Conservation (phyloP, 2,329 filamentous ascomycete genomes). For the Alternaria conjuncta region DNA sequence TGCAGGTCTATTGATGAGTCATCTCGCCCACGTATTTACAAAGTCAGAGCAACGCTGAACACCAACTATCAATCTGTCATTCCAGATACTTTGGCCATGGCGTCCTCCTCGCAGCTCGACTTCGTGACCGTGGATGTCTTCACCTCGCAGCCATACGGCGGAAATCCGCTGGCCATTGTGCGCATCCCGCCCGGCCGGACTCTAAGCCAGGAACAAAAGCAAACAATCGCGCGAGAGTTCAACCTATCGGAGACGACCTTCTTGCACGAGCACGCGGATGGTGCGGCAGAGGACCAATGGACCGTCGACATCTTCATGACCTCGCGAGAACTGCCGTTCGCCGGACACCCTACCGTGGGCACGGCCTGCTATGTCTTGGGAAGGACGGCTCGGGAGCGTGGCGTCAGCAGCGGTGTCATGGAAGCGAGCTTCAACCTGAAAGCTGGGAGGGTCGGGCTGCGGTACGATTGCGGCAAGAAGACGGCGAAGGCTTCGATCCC, state of each 20-base stretch:
- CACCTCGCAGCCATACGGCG: constrained; percentile 55
- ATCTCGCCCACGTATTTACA: neutral
- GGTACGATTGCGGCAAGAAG: constrained; percentile 49
- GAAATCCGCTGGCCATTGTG: constrained; percentile 65
- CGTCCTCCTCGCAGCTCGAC: constrained; percentile 29
- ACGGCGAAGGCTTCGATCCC: constrained; percentile 69
- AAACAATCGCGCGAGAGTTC: constrained; percentile 62
- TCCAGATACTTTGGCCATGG: constrained; percentile 15
- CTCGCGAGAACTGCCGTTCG: constrained; percentile 61
- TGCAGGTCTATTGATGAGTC: constrained; percentile 12
- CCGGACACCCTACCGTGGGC: constrained; percentile 64
- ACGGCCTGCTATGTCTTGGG: constrained; percentile 58
- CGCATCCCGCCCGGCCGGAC: constrained; percentile 48
- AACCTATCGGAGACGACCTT: constrained; percentile 66
- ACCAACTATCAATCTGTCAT: neutral
- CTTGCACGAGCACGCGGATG: constrained; percentile 49
- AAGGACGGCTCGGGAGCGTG: constrained; percentile 30
- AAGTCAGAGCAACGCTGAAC: neutral
- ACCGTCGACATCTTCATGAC: constrained; percentile 63
- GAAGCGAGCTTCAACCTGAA: constrained; percentile 51
- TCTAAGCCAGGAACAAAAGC: constrained; percentile 58
- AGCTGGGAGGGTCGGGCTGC: constrained; percentile 53
- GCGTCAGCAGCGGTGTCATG: constrained; percentile 27
- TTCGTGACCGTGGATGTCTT: constrained; percentile 57
- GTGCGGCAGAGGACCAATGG: constrained; percentile 43